These are phyloP conservation scores for Pyrenophora seminiperda DNA, from an alignment of 2,329 filamentous ascomycete genomes.

Conservation along the genomic window DNA sequence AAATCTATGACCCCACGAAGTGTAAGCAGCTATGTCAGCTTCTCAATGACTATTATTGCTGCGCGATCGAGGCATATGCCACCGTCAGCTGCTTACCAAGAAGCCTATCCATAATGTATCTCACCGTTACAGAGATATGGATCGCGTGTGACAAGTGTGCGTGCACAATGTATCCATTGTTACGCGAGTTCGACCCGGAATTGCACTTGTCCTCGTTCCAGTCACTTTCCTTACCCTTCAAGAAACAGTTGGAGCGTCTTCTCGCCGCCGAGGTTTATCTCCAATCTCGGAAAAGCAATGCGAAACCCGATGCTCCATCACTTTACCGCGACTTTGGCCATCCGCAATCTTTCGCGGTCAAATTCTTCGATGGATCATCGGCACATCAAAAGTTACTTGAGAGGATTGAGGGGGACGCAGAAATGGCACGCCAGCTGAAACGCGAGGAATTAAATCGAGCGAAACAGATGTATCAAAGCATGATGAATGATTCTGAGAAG, in stretches of 20 bases:
- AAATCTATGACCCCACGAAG: constrained; percentile 26
- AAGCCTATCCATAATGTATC: constrained; percentile 59
- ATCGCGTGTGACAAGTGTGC: constrained; percentile 60
- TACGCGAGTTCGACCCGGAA: constrained; percentile 56
- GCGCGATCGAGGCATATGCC: constrained; percentile 40
- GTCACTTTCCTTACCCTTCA: constrained; percentile 53
- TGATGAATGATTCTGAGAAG: constrained; percentile 19
- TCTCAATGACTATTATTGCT: constrained; percentile 23
- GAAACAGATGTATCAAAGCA: constrained; percentile 15
- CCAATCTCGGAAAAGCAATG: constrained; percentile 29
- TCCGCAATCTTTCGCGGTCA: constrained; percentile 52
- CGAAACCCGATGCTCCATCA: constrained; percentile 26
- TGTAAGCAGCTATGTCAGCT: constrained; percentile 28
- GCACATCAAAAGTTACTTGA: constrained; percentile 46
- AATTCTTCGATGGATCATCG: constrained; percentile 55
- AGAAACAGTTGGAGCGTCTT: constrained; percentile 55
- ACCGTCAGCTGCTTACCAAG: constrained; percentile 50
- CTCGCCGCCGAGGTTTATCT: constrained; percentile 57
- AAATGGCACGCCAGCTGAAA: constrained; percentile 21
- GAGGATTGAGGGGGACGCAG: constrained; percentile 51
- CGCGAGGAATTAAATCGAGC: constrained; percentile 22
- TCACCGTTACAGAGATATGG: constrained; percentile 65
- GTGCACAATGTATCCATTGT: constrained; percentile 45
- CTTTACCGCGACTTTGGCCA: constrained; percentile 50
- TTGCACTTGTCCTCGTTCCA: constrained; percentile 51